phyloP scores from a whole-genome alignment of 768 basidiomycete species.

The Leucogyrophana mollusca region DNA sequence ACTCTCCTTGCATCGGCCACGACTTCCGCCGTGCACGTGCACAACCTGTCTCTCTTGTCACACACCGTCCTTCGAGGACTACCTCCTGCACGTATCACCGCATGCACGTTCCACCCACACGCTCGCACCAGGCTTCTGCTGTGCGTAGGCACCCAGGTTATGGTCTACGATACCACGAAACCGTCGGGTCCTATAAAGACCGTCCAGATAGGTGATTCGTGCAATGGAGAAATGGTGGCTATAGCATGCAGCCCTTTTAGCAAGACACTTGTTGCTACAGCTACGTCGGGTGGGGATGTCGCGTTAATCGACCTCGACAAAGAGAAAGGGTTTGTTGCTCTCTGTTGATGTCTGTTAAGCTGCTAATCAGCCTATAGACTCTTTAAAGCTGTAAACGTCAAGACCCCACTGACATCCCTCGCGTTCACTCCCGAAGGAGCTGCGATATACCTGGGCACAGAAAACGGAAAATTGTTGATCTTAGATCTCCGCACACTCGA shows the following conservation, averaged over 20 bases:
- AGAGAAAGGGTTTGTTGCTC: constrained; percentile 57
- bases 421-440: constrained; percentile 71
- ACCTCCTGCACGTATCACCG: constrained; percentile 36
- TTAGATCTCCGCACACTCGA: constrained; percentile 66
- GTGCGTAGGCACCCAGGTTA: constrained; percentile 47
- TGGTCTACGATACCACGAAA: constrained; percentile 62
- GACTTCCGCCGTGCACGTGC: constrained; percentile 49
- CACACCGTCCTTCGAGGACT: constrained; percentile 57
- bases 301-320: constrained; percentile 71
- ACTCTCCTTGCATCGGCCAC: constrained; percentile 60
- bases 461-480: constrained; percentile 59
- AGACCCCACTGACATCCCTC: constrained; percentile 55
- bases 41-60: constrained; percentile 55
- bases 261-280: constrained; percentile 65
- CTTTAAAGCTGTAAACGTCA: constrained; percentile 55
- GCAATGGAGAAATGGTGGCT: constrained; percentile 48
- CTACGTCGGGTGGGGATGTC: constrained; percentile 52
- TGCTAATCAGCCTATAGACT: constrained; percentile 38
- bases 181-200: constrained; percentile 55
- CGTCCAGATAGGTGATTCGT: constrained; percentile 44
- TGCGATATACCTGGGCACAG: constrained; percentile 63
- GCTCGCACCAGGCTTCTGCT: constrained; percentile 60
- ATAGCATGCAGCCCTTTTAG: constrained; percentile 73
- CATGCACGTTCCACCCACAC: constrained; percentile 64
- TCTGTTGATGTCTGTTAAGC: not conserved